These are phyloP conservation scores for Saxophila tyrrhenica DNA, from an alignment of 495 filamentous ascomycete species.

Conservation along the genomic window DNA sequence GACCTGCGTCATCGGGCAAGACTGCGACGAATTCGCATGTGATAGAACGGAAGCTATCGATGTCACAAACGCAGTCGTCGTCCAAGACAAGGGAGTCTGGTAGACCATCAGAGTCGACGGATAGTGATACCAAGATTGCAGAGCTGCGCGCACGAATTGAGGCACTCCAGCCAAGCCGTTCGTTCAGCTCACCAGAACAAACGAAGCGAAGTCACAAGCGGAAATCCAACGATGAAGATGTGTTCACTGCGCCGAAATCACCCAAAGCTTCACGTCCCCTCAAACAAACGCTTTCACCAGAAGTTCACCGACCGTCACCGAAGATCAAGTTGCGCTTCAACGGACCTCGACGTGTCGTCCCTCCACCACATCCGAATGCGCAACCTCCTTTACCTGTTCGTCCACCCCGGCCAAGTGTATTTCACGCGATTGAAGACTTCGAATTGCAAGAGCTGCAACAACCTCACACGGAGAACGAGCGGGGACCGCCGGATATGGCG, in stretches of 20 bases:
- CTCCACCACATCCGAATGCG: conserved; percentile 10
- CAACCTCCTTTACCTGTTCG: neutral
- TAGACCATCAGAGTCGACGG: neutral
- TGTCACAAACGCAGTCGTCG: neutral
- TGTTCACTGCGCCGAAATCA: neutral
- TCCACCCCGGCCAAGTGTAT: conserved; percentile 10
- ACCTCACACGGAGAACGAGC: conserved; percentile 16
- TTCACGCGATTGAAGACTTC: conserved; percentile 11
- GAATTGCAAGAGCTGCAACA: conserved; percentile 18
- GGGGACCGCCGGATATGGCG: conserved; percentile 7
- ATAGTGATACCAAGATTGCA: conserved; percentile 4
- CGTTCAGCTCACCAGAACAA: conserved; percentile 8
- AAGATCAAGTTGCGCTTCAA: conserved; percentile 13
- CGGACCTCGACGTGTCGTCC: neutral
- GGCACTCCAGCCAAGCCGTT: conserved; percentile 13
- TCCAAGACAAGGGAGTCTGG: neutral
- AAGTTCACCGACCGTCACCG: conserved; percentile 3
- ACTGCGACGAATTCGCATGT: neutral
- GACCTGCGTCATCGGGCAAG: conserved; percentile 7
- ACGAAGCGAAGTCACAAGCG: conserved; percentile 10
- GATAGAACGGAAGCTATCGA: neutral
- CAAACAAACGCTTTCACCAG: neutral
- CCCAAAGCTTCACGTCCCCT: neutral
- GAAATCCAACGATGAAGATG: conserved; percentile 6
- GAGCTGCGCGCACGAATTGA: conserved; percentile 16